Percentiles rank a stretch among this genome's conserved stretches.
phyloP scores from a whole-genome alignment of 768 basidiomycete species.

The Suillus lakei region DNA sequence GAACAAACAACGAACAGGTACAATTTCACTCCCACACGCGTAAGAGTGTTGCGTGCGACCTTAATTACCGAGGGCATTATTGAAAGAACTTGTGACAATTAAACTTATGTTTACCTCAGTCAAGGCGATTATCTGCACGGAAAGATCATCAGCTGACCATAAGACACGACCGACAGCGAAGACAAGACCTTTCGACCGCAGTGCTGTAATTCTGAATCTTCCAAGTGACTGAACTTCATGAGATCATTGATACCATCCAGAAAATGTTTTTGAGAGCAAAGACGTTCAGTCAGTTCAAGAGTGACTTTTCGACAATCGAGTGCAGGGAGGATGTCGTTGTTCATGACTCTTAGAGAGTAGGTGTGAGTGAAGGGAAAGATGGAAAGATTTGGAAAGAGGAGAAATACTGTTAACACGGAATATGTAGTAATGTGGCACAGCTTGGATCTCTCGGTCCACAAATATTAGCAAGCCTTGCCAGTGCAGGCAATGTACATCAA shows the following conservation, averaged over 20 bases:
- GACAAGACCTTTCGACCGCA: slow-evolving; percentile 33
- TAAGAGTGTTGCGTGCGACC: slow-evolving; percentile 54
- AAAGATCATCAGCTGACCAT: slow-evolving; percentile 10
- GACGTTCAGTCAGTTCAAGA: slow-evolving; percentile 32
- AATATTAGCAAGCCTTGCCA: background rate
- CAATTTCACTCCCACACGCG: slow-evolving; percentile 43
- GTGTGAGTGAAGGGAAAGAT: background rate
- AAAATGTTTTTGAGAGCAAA: slow-evolving; percentile 35
- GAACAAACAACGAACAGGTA: slow-evolving; percentile 54
- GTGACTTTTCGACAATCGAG: slow-evolving; percentile 30
- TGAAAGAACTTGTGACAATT: background rate
- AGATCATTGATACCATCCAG: slow-evolving; percentile 33
- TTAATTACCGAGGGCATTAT: slow-evolving; percentile 22
- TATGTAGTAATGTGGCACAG: slow-evolving; percentile 34
- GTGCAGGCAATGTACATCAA: background rate
- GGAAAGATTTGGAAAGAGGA: slow-evolving; percentile 15
- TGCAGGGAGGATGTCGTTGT: slow-evolving; percentile 17
- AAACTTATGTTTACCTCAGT: slow-evolving; percentile 49
- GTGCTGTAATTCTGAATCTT: slow-evolving; percentile 25
- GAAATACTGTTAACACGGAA: slow-evolving; percentile 19
- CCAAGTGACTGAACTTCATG: slow-evolving; percentile 20
- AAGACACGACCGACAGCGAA: background rate
- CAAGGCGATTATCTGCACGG: slow-evolving; percentile 49
- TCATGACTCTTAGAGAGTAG: slow-evolving; percentile 1
- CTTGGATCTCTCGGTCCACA: slow-evolving; percentile 1